phyloP scores from a whole-genome alignment of 2,329 filamentous ascomycete species.

The Alternaria longipes region DNA sequence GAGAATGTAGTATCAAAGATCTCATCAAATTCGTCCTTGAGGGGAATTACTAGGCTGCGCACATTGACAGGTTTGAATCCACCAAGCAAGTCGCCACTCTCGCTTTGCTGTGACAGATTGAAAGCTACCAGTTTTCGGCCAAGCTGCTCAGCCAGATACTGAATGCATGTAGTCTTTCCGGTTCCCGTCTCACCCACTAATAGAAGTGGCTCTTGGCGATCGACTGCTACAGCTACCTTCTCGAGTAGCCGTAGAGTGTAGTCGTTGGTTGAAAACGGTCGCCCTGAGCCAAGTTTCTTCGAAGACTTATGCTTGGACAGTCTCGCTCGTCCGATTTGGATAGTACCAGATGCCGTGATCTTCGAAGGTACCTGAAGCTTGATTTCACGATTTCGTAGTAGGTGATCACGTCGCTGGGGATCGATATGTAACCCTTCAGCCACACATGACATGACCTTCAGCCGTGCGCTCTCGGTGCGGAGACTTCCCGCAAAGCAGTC shows the following conservation, averaged over 20 bases:
- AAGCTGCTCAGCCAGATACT: slow-evolving; percentile 85
- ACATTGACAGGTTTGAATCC: slow-evolving; percentile 97
- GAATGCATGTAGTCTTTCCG: slow-evolving; percentile 95
- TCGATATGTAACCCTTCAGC: slow-evolving; percentile 89
- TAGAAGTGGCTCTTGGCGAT: slow-evolving; percentile 85
- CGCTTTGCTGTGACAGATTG: slow-evolving; percentile 97
- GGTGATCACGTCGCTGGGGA: slow-evolving; percentile 80
- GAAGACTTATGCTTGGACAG: slow-evolving; percentile 54
- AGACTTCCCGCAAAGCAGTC: slow-evolving; percentile 91
- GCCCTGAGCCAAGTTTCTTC: slow-evolving; percentile 50
- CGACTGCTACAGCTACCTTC: slow-evolving; percentile 83
- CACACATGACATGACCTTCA: slow-evolving; percentile 71
- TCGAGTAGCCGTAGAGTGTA: slow-evolving; percentile 87
- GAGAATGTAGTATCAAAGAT: slow-evolving; percentile 91
- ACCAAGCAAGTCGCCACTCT: slow-evolving; percentile 93
- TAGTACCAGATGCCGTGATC: slow-evolving; percentile 33
- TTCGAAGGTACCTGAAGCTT: slow-evolving; percentile 58
- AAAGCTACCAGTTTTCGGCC: slow-evolving; percentile 90
- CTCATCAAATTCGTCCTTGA: slow-evolving; percentile 94
- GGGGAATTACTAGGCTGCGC: slow-evolving; percentile 82
- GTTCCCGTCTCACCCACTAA: slow-evolving; percentile 99
- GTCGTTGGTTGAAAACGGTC: slow-evolving; percentile 87
- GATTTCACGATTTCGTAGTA: slow-evolving; percentile 77
- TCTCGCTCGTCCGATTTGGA: slow-evolving; percentile 55
- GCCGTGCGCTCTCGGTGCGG: slow-evolving; percentile 69